phyloP scores from a whole-genome alignment of 345 rosid genomes.

The Erucastrum elatum region DNA sequence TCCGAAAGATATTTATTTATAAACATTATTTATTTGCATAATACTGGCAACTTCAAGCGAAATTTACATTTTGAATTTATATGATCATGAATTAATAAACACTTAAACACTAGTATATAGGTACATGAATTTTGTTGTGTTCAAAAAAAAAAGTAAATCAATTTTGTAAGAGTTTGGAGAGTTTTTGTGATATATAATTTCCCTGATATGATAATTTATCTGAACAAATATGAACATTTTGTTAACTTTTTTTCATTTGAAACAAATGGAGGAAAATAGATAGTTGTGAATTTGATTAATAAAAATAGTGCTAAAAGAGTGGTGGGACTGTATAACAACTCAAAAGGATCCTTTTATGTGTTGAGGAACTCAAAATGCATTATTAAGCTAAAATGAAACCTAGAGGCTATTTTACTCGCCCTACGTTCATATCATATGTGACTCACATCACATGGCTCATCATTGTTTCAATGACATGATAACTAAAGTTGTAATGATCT shows the following conservation, averaged over 20 bases:
- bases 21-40: not conserved
- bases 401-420: slow-evolving; percentile 12
- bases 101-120: not conserved
- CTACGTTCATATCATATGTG: slow-evolving; percentile 29
- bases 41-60: not conserved
- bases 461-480: slow-evolving; percentile 33
- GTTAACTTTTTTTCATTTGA: not conserved
- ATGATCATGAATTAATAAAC: not conserved
- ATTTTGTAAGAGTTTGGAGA: not conserved
- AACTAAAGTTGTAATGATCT: slow-evolving; percentile 39
- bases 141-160: no score
- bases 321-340: slow-evolving; percentile 36
- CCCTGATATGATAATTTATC: not conserved
- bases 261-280: not conserved
- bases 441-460: slow-evolving; percentile 43
- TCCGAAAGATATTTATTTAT: not conserved
- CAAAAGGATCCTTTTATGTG: slow-evolving; percentile 30
- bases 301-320: not conserved
- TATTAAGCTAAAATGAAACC: slow-evolving; percentile 24
- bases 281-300: not conserved
- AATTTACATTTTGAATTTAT: not conserved
- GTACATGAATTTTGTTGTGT: not conserved
- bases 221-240: not conserved
- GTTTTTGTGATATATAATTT: not conserved
- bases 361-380: slow-evolving; percentile 29